These are phyloP conservation scores for Calonectria pauciramosa DNA, from an alignment of 2,329 filamentous ascomycete genomes.

Conservation along the genomic window DNA sequence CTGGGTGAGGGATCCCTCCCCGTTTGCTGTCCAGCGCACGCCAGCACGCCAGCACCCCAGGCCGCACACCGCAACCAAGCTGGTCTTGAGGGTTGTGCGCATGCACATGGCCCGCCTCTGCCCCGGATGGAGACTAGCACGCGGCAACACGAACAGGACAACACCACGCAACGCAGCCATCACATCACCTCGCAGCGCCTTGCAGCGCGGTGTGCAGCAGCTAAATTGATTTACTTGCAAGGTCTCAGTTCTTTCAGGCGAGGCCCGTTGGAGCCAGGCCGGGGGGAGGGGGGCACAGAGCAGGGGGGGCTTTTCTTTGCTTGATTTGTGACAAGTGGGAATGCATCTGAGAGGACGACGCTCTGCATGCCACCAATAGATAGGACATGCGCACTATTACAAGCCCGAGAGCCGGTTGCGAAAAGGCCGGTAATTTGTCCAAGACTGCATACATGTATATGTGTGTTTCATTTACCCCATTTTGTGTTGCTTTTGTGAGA, in stretches of 20 bases:
- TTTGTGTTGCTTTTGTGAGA: neutral
- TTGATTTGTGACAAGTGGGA: slow-evolving; percentile 8
- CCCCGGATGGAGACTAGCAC: slow-evolving; percentile 27
- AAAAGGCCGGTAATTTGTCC: neutral
- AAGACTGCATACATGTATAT: neutral
- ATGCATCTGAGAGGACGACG: neutral
- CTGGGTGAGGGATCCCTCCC: slow-evolving; percentile 7
- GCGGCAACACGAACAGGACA: slow-evolving; percentile 39
- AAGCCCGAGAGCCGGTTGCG: neutral
- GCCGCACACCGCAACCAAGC: slow-evolving; percentile 17
- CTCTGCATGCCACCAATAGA: slow-evolving; percentile 8
- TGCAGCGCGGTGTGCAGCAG: slow-evolving; percentile 28
- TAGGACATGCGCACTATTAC: neutral
- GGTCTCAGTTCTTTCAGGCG: slow-evolving; percentile 27
- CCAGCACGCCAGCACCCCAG: neutral
- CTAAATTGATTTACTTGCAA: slow-evolving; percentile 25
- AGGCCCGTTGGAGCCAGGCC: neutral
- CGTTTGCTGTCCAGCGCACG: neutral
- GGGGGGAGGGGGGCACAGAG: neutral
- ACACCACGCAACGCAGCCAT: slow-evolving; percentile 33
- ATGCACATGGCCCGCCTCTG: slow-evolving; percentile 2
- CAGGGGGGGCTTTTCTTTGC: neutral
- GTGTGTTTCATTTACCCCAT: neutral
- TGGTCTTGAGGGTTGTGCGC: neutral
- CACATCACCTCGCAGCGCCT: slow-evolving; percentile 41